Conservation (phyloP, 345 rosid genomes). For the Citrus reticulata region DNA sequence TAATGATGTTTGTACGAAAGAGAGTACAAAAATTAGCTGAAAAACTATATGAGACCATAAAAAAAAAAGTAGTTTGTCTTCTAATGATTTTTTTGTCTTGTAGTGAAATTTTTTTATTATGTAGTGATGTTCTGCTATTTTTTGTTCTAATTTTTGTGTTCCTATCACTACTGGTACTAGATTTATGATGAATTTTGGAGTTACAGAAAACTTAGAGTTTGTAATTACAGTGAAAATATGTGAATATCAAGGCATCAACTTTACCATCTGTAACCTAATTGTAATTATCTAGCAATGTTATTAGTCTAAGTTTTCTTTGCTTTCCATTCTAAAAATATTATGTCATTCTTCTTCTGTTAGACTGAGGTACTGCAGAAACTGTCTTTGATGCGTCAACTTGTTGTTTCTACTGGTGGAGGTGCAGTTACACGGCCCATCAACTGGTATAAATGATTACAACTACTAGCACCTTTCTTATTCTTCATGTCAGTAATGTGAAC, state of each 20-base stretch:
- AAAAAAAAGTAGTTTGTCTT: too few species aligned
- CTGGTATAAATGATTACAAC: slow-evolving; percentile 42
- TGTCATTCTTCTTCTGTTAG: slow-evolving; percentile 31
- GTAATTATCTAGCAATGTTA: neutral
- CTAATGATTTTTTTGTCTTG: too few species aligned
- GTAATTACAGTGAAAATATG: neutral
- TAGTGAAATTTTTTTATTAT: too few species aligned
- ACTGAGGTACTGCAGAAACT: slow-evolving; percentile 61
- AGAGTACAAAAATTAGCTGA: too few species aligned
- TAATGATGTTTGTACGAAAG: too few species aligned
- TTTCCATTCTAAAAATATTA: neutral
- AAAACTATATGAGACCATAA: too few species aligned
- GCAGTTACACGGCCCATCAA: slow-evolving; percentile 73
- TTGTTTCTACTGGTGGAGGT: slow-evolving; percentile 98
- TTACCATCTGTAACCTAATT: neutral
- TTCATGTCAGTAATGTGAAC: neutral
- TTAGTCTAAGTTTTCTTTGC: neutral
- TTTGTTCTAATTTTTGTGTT: too few species aligned
- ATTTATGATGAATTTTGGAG: too few species aligned
- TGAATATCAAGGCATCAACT: too few species aligned
- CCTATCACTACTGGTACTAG: too few species aligned
- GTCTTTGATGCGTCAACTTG: slow-evolving; percentile 54
- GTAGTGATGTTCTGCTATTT: too few species aligned
- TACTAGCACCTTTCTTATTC: neutral
- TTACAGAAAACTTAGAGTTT: neutral